Percentiles rank a stretch among this genome's conserved stretches.
Evolutionary conservation across 2,329 filamentous ascomycete species (phyloP).

Genomic region (Aspergillus vadensis): DNA sequence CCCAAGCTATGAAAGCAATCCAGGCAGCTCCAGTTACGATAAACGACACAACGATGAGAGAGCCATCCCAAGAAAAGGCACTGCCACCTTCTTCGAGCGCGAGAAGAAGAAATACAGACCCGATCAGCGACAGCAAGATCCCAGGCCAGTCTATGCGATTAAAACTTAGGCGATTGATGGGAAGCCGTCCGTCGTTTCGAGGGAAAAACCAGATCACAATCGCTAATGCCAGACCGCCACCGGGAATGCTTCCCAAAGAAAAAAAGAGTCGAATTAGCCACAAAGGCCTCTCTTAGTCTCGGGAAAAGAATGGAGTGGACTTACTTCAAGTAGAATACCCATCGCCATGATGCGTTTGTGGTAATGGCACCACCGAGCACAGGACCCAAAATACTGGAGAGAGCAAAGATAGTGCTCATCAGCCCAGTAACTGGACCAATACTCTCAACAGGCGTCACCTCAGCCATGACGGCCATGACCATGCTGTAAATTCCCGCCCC

Average conservation of each 20-base stretch:
- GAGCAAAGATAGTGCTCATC: not conserved
- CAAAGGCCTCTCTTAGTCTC: too few relatives aligned
- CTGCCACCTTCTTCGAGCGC: not conserved
- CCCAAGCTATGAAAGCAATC: not conserved
- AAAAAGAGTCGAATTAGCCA: too few relatives aligned
- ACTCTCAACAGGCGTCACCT: not conserved
- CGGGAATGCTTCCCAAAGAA: not conserved
- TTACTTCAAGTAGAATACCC: not conserved
- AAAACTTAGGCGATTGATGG: not conserved
- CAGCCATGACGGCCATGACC: not conserved
- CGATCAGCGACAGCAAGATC: not conserved
- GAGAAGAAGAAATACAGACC: not conserved
- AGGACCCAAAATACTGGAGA: not conserved
- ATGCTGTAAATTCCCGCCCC: not conserved
- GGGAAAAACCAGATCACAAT: not conserved
- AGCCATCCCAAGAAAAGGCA: not conserved
- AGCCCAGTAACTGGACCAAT: not conserved
- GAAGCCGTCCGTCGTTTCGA: not conserved
- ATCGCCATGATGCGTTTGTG: not conserved
- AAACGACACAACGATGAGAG: not conserved
- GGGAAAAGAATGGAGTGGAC: not conserved
- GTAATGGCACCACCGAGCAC: not conserved
- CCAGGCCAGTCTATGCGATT: not conserved
- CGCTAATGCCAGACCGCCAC: not conserved
- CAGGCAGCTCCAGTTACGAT: not conserved